Evolutionary conservation across 2,329 filamentous ascomycete species (phyloP), one percentile per base, ranked within the genome.

Genomic region (Ophiocordyceps camponoti-leonardi): DNA sequence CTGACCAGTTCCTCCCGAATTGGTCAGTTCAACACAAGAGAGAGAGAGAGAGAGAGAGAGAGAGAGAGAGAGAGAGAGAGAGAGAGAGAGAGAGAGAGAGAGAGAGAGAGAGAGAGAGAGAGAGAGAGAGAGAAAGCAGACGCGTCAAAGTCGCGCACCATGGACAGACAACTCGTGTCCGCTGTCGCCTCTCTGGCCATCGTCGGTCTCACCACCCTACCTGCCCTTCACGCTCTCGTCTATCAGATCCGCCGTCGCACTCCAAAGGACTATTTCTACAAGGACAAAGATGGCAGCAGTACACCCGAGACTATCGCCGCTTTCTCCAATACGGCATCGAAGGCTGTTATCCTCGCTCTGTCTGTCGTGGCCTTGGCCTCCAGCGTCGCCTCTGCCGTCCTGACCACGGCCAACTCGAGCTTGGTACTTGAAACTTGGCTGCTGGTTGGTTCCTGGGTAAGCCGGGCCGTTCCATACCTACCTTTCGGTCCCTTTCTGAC

Each of bases 201-300:
- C 19, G 12, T 12, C 19, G 39, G 20, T 14, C 39, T 22, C 39
- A 13, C 39, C 22, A 41, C 19, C 4, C 39, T 23, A 11, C 39
- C 39, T 16, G 39, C 39, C 39, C 12, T 41, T 20, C 48, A 56
- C 35, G 58, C 59, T 41, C 51, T 64, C 33, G 33, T 59, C 42
- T 51, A 52, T 30, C 66, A 68, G 47, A 48, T 60, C 33, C 61
- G 58, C 30, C 53, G 57, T 37, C 58, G 59, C 22, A 56, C 55
- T 5, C 59, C 62, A 10, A 62, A 62, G 47, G 64, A 71, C 39
- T 62, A 69, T 12, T 64, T 69, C 13, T 87, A 87, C 54, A 66
- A 78, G 52, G 83, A 88, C 55, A 63, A 70, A 49, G 83, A 88
- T 61, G 83, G 83, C 43, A 68, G 72, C 50, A 81, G 79, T 30